Evolutionary conservation across 352 stramenopile species (phyloP).

Genomic region (Pythium phragmiticola): DNA sequence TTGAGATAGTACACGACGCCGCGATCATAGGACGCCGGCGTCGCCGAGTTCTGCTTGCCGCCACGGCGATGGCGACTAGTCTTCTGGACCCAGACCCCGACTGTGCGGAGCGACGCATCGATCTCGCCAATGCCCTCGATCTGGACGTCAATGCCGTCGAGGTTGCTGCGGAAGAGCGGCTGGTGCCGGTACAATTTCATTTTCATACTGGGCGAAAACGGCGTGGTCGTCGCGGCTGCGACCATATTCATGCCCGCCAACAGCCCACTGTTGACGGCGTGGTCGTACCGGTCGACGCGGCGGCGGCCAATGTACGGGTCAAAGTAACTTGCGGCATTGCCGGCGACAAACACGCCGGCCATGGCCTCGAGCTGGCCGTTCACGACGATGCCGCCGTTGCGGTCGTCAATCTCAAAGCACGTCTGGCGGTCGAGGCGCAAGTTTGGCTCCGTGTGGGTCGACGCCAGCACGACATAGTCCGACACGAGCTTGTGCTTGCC

Average conservation of each 20-base stretch:
- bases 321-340: slow-evolving; percentile 89
- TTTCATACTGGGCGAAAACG: slow-evolving; percentile 31
- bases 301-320: slow-evolving; percentile 84
- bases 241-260: slow-evolving; percentile 72
- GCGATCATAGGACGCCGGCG: slow-evolving; percentile 52
- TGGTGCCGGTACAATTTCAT: slow-evolving; percentile 89
- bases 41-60: background rate
- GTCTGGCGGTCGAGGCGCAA: slow-evolving; percentile 58
- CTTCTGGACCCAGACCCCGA: slow-evolving; percentile 82
- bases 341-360: slow-evolving; percentile 88
- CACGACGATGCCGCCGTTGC: slow-evolving; percentile 88
- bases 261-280: slow-evolving; percentile 91
- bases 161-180: slow-evolving; percentile 82
- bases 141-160: slow-evolving; percentile 67
- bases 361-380: slow-evolving; percentile 90
- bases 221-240: slow-evolving; percentile 51
- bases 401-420: slow-evolving; percentile 83
- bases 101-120: slow-evolving; percentile 65
- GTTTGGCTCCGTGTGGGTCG: slow-evolving; percentile 88
- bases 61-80: slow-evolving; percentile 15
- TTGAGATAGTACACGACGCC: slow-evolving; percentile 91
- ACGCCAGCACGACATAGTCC: slow-evolving; percentile 92
- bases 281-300: slow-evolving; percentile 91
- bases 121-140: slow-evolving; percentile 89
- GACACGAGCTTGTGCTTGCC: slow-evolving; percentile 69